Base-by-base conservation (phyloP, 2,329 filamentous ascomycete genomes). In the Cladophialophora immunda region DNA sequence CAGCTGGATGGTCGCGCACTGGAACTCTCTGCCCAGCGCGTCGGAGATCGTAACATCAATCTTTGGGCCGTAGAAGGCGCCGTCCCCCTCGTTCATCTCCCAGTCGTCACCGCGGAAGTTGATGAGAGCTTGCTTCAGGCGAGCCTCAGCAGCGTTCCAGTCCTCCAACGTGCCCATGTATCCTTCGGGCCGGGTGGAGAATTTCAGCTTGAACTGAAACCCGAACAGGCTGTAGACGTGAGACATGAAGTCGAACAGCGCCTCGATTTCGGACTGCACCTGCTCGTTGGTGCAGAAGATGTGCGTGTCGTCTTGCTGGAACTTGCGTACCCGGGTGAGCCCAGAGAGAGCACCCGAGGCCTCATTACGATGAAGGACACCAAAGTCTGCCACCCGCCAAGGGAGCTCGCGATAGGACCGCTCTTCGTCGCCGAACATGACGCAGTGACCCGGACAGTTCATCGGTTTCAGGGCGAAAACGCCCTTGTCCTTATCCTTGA, bases 1-100 rank as follows among this genome's bases (percentile, higher is more conserved):
- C 62, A 97, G 87, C 81, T 98, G 94, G 73, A 98, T 97, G 13
- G 94, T 98, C 73, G 94, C 93, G 76, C 92, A 96, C 80, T 97
- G 92, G 83, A 89, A 92, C 67, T 94, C 92, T 77, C 94, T 88
- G 79, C 89, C 89, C 72, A 97, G 84, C 54, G 92, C 92, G 80
- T 97, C 94, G 59, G 89, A 90, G 75, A 99, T 94, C 68, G 92
- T 96, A 76, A 99, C 95, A 75, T 99, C 95, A 74, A 98, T 97
- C 87, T 99, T 99, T 59, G 95, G 95, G 1, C 95, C 95, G 79
- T 99, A 99, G 82, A 98, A 99, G 61, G 95, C 95, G 76, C 95
- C 95, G 74, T 99, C 95, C 65, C 94, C 95, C 67, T 93, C 91
- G 80, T 98, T 97, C 59, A 97, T 84, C 78, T 92, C 91, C 95